Base-by-base conservation (phyloP, 768 basidiomycete species). In the Cystofilobasidium macerans region DNA sequence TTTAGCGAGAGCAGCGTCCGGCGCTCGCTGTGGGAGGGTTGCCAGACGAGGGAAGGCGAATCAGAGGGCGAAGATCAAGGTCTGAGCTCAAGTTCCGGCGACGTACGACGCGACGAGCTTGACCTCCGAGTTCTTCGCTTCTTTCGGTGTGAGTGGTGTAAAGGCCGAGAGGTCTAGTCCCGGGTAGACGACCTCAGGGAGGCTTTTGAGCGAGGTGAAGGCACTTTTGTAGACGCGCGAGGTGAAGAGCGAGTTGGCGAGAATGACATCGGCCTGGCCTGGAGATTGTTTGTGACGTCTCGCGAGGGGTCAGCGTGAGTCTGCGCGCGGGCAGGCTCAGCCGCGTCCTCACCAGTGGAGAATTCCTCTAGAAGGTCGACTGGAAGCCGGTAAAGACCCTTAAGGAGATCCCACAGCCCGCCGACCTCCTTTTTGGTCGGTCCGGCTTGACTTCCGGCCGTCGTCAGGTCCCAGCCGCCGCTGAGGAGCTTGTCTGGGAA, bases 221-320 rank as follows among this genome's bases (percentile, higher is more conserved):
- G 90, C 84, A 2, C 81, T 78, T 67, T 79, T 80, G 73, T 92
- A 93, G 0, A 97, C 82, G 30, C 85, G 77, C n/a, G 85, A 82
- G 0, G 93, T 97, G 72, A 95, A 98, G 30, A 81, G 79, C 3
- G 94, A 98, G 73, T 99, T 98, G 35, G 87, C 89, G 13, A 98
- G 82, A 28, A 97, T 85, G 61, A 87, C 78, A 75, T 99, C 95
- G 9, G 93, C 86, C 75, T 92, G 86, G 68, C 84, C 90, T 93
- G 72, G 14, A 26, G n/a, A n/a, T n/a, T n/a, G n/a, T n/a, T n/a
- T n/a, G n/a, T n/a, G 51, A 43, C 33, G 53, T 9, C 28, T 57
- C n/a, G n/a, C n/a, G n/a, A n/a, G n/a, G n/a, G n/a, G n/a, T n/a
- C n/a, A n/a, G n/a, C n/a, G n/a, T n/a, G n/a, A n/a, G n/a, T n/a